phyloP scores from a whole-genome alignment of 768 basidiomycete species.

The Asterophora lycoperdoides region DNA sequence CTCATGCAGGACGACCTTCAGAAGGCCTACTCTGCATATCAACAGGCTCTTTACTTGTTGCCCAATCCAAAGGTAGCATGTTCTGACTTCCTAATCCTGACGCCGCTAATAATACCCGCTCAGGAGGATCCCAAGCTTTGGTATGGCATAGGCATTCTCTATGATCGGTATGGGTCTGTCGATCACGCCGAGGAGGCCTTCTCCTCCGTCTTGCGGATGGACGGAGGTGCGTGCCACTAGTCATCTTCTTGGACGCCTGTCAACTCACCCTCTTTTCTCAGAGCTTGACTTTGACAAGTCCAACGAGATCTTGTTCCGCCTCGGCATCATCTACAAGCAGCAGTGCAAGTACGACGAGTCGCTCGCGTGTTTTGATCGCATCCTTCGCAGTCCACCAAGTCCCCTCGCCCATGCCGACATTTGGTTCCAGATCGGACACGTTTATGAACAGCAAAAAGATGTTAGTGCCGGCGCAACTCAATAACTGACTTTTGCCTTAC shows the following conservation, averaged over 20 bases:
- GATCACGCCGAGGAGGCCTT: slow-evolving; percentile 99
- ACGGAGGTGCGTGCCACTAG: slow-evolving; percentile 66
- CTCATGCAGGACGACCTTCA: slow-evolving; percentile 99
- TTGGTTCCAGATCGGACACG: slow-evolving; percentile 99
- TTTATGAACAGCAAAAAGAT: slow-evolving; percentile 96
- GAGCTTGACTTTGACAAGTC: slow-evolving; percentile 93
- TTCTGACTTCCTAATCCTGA: slow-evolving; percentile 12
- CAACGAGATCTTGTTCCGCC: slow-evolving; percentile 95
- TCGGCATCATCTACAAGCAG: slow-evolving; percentile 99
- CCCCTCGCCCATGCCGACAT: slow-evolving; percentile 97
- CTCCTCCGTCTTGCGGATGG: slow-evolving; percentile 93
- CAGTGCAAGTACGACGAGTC: slow-evolving; percentile 91
- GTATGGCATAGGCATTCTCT: slow-evolving; percentile 99
- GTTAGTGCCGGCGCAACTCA: slow-evolving; percentile 40
- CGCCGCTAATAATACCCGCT: slow-evolving; percentile 8
- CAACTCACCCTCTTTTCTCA: slow-evolving; percentile 23
- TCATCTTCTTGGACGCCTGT: slow-evolving; percentile 14
- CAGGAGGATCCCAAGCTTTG: slow-evolving; percentile 96
- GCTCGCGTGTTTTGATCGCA: slow-evolving; percentile 91
- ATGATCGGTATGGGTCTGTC: slow-evolving; percentile 96
- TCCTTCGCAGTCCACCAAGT: slow-evolving; percentile 91
- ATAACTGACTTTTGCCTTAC: slow-evolving; percentile 14
- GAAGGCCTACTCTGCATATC: slow-evolving; percentile 97
- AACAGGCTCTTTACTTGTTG: slow-evolving; percentile 93
- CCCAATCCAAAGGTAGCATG: slow-evolving; percentile 83